Evolutionary conservation across 345 rosid genomes (phyloP).

Genomic region (Lumnitzera littorea): DNA sequence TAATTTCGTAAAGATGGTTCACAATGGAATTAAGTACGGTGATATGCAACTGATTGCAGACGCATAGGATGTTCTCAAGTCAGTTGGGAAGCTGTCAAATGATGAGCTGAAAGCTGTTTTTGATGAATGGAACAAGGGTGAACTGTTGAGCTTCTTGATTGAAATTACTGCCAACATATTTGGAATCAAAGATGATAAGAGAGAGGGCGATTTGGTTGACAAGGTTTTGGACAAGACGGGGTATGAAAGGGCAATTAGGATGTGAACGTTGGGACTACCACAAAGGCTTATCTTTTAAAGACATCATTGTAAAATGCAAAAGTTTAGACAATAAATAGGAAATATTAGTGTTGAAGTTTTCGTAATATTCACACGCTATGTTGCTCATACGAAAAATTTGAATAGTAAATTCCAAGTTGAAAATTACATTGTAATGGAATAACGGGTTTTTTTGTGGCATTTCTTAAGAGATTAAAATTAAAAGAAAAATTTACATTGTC

Average conservation of each 20-base stretch:
- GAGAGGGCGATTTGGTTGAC: slow-evolving; percentile 83
- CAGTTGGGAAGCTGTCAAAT: slow-evolving; percentile 82
- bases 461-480: too few relatives aligned
- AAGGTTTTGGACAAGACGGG: slow-evolving; percentile 89
- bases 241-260: slow-evolving; percentile 60
- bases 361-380: too few relatives aligned
- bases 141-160: slow-evolving; percentile 86
- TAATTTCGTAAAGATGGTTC: slow-evolving; percentile 94
- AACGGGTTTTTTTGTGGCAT: too few relatives aligned
- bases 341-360: too few relatives aligned
- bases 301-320: too few relatives aligned
- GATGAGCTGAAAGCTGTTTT: slow-evolving; percentile 66
- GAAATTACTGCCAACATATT: slow-evolving; percentile 96
- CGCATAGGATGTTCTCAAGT: slow-evolving; percentile 84
- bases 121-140: slow-evolving; percentile 89
- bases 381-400: too few relatives aligned
- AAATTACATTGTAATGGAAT: too few relatives aligned
- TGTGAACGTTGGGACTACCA: too few relatives aligned
- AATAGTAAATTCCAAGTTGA: too few relatives aligned
- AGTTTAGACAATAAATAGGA: too few relatives aligned
- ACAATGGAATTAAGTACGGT: slow-evolving; percentile 93
- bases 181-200: slow-evolving; percentile 75
- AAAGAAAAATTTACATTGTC: too few relatives aligned
- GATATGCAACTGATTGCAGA: slow-evolving; percentile 95
- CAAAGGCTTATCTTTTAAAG: too few relatives aligned